phyloP scores from a whole-genome alignment of 75 land plant genomes.

The Pinus tabuliformis region DNA sequence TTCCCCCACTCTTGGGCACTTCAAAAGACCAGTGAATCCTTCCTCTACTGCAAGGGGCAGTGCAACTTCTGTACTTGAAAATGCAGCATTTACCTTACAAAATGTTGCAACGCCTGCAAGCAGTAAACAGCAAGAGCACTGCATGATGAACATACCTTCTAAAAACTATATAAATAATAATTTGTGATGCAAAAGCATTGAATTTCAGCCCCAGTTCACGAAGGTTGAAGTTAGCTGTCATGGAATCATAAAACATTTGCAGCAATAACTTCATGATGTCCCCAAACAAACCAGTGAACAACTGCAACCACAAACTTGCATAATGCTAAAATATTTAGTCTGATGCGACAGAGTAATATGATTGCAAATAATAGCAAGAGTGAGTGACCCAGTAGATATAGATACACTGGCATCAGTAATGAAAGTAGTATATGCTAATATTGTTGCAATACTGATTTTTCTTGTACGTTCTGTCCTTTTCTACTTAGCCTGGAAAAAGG shows the following conservation, averaged over 20 bases:
- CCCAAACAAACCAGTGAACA: neutral
- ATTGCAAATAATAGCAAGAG: neutral
- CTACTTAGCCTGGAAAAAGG: neutral
- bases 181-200: neutral
- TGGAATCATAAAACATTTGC: neutral
- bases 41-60: constrained; percentile 92
- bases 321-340: neutral
- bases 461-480: neutral
- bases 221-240: constrained; percentile 1
- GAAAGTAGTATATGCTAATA: neutral
- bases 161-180: neutral
- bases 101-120: constrained; percentile 89
- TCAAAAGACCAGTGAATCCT: constrained; percentile 85
- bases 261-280: neutral
- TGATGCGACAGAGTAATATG: neutral
- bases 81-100: constrained; percentile 67
- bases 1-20: constrained; percentile 16
- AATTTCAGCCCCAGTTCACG: neutral
- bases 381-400: neutral
- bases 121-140: neutral
- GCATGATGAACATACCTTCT: neutral
- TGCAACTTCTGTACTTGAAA: constrained; percentile 51
- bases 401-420: neutral
- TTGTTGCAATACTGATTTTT: neutral
- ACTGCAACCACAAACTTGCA: neutral